Evolutionary conservation across 1,139 yeast species (phyloP).

Genomic region (Taiozyma sp.): DNA sequence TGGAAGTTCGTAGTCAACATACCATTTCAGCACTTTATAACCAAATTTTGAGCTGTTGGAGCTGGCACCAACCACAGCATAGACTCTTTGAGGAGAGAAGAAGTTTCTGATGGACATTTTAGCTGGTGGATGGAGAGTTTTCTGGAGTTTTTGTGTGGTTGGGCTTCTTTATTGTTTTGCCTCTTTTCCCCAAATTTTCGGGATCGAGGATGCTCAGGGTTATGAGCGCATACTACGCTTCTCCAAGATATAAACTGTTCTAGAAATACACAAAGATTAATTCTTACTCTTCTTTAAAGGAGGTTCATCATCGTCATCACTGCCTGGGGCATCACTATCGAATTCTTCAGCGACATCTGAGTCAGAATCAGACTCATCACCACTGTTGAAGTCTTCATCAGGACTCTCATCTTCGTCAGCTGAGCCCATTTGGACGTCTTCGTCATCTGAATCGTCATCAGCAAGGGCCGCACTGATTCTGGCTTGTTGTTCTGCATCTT

Average conservation of each 20-base stretch:
- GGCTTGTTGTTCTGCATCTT: constrained; percentile 82
- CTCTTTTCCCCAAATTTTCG: not conserved
- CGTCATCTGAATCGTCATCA: constrained; percentile 59
- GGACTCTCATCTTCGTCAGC: constrained; percentile 68
- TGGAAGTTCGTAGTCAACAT: constrained; percentile 49
- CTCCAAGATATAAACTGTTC: not conserved
- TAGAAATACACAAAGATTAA: not conserved
- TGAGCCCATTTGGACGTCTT: constrained; percentile 66
- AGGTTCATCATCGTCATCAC: constrained; percentile 29
- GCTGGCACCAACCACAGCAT: constrained; percentile 76
- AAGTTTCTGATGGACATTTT: constrained; percentile 27
- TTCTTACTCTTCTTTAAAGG: constrained; percentile 22
- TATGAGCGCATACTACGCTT: not conserved
- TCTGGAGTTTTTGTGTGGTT: not conserved
- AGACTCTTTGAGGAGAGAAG: constrained; percentile 46
- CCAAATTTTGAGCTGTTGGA: constrained; percentile 65
- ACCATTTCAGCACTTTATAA: constrained; percentile 67
- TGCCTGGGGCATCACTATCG: constrained; percentile 38
- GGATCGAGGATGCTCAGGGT: not conserved
- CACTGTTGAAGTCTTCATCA: constrained; percentile 64
- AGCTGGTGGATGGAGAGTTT: not conserved
- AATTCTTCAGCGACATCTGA: constrained; percentile 50
- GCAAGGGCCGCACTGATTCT: constrained; percentile 74
- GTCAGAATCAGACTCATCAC: constrained; percentile 33
- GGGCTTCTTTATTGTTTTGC: not conserved